Conservation (phyloP, 106 monocot species). For the Allium fistulosum region DNA sequence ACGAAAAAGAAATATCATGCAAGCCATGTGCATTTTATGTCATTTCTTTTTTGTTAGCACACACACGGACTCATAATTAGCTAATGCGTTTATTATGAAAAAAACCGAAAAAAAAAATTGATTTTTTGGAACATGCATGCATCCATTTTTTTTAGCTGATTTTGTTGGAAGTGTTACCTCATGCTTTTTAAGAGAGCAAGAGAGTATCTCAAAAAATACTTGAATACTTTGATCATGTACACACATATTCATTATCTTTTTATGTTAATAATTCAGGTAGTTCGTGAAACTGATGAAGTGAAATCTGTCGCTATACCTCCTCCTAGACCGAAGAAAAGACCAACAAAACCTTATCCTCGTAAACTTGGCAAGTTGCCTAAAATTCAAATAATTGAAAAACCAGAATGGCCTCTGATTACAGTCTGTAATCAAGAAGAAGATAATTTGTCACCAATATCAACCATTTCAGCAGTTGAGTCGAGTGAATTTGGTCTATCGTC, state of each 20-base stretch:
- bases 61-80: too few species aligned
- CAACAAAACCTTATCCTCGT: constrained; percentile 77
- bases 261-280: constrained; percentile 14
- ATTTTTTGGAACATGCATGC: too few species aligned
- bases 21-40: too few species aligned
- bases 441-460: constrained; percentile 54
- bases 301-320: constrained; percentile 58
- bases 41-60: too few species aligned
- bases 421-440: constrained; percentile 10
- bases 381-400: constrained; percentile 6
- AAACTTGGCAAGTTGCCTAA: constrained; percentile 26
- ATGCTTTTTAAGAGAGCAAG: too few species aligned
- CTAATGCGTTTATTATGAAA: too few species aligned
- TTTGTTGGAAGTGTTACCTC: too few species aligned
- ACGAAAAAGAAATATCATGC: too few species aligned
- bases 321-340: constrained; percentile 80
- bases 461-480: constrained; percentile 42
- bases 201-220: neutral
- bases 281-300: constrained; percentile 13
- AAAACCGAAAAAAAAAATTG: too few species aligned
- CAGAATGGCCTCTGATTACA: constrained; percentile 8
- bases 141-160: too few species aligned
- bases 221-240: neutral
- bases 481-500: constrained; percentile 17
- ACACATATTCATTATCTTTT: too few species aligned